These are phyloP conservation scores for Cryptosporidium viatorum DNA, from an alignment of 169 alveolate species.

Conservation along the genomic window DNA sequence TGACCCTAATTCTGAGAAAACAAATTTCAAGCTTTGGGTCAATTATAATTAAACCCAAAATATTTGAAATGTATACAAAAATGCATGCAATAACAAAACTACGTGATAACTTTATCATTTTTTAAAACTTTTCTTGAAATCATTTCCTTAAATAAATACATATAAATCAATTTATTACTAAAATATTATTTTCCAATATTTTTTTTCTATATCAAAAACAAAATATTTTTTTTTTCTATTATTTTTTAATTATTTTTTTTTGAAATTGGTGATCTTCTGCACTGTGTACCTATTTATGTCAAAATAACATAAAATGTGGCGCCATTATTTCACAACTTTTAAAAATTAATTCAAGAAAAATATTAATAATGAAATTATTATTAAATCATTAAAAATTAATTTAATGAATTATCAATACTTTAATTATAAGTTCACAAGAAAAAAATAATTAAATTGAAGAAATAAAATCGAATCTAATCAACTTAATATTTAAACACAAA, in stretches of 20 bases:
- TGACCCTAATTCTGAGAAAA: constrained; percentile 2
- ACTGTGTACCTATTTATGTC: constrained; percentile 1
- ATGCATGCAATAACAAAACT: constrained; percentile 5
- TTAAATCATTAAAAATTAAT: neutral
- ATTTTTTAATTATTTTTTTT: neutral
- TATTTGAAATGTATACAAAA: neutral
- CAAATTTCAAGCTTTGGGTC: neutral
- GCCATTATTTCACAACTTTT: neutral
- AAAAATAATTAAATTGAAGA: neutral
- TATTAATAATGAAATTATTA: neutral
- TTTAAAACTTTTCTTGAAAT: neutral
- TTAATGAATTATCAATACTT: too few species aligned
- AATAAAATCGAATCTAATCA: neutral
- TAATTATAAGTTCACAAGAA: neutral
- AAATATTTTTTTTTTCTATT: neutral
- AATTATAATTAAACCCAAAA: neutral
- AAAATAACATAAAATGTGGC: constrained; percentile 12
- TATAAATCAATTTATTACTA: neutral
- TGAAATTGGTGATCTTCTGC: neutral
- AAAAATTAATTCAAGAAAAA: too few species aligned
- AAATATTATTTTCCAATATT: neutral
- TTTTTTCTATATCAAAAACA: neutral
- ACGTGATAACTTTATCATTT: neutral
- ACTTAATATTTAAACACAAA: neutral
- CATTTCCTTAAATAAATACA: neutral